phyloP scores from a whole-genome alignment of 2,329 filamentous ascomycete species.

The Sclerotinia minor region DNA sequence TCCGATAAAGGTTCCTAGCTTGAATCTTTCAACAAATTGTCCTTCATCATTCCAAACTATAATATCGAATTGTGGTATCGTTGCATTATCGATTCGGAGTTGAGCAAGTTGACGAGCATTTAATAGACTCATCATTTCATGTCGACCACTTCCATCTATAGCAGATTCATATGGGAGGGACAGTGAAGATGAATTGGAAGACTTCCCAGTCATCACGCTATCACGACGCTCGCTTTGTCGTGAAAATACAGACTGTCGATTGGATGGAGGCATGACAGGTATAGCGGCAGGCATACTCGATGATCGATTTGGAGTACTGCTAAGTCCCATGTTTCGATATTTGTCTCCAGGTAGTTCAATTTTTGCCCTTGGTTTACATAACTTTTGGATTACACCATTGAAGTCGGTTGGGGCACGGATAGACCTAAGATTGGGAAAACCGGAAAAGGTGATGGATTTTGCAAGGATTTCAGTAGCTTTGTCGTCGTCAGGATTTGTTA shows the following conservation, averaged over 20 bases:
- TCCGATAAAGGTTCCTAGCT: slow-evolving; percentile 63
- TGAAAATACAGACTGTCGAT: slow-evolving; percentile 24
- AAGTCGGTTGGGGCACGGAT: slow-evolving; percentile 69
- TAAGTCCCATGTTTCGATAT: slow-evolving; percentile 33
- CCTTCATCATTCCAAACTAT: slow-evolving; percentile 51
- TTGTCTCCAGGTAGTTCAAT: slow-evolving; percentile 38
- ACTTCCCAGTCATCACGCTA: slow-evolving; percentile 17
- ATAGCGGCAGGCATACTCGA: slow-evolving; percentile 28
- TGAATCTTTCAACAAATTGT: slow-evolving; percentile 54
- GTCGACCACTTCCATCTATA: slow-evolving; percentile 24
- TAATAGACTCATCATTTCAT: slow-evolving; percentile 40
- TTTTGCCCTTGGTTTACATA: slow-evolving; percentile 54
- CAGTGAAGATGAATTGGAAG: slow-evolving; percentile 7
- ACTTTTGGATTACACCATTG: slow-evolving; percentile 65
- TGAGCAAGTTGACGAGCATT: slow-evolving; percentile 64
- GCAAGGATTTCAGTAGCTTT: slow-evolving; percentile 64
- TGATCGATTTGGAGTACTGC: slow-evolving; percentile 33
- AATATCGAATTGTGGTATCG: slow-evolving; percentile 56
- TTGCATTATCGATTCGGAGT: slow-evolving; percentile 59
- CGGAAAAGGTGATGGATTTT: slow-evolving; percentile 58
- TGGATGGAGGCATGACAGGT: slow-evolving; percentile 27
- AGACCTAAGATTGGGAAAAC: slow-evolving; percentile 61
- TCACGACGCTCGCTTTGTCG: slow-evolving; percentile 7
- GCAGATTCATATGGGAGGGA: slow-evolving; percentile 15
- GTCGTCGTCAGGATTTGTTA: slow-evolving; percentile 43